Evolutionary conservation across 129 eudicot species (phyloP), one percentile per base, ranked within the genome.

Genomic region (Flaveria sonorensis): DNA sequence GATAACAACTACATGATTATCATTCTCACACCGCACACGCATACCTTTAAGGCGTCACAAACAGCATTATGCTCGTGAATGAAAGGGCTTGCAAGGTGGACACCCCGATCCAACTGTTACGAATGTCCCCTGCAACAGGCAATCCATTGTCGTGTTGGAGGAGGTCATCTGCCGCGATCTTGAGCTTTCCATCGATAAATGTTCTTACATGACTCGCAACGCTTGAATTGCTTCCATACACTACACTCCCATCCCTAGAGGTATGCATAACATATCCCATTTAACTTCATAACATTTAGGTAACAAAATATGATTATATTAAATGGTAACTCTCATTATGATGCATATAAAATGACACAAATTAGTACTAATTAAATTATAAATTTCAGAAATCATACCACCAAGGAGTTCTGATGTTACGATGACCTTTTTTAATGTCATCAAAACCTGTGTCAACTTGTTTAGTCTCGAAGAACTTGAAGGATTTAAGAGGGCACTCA

Each of bases 21-120:
- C 46, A 1, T 61, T 50, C 16, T 5, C 1, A 10, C 15, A 9
- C 53, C 11, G 2, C 0, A 6, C 10, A 9, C 43, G 48, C 5
- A 20, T 78, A 88, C 92, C 89, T 78, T 88, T 48, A 88, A 65
- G 46, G 80, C 73, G 48, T 86, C 88, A 36, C 93, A 89, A 13
- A 89, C 79, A 6, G 86, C 87, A 69, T 89, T 89, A 62, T 89
- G 93, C 74, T 89, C 93, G 13, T 42, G 55, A 45, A 89, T 75
- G 46, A 89, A 89, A 89, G 90, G 40, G 90, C 88, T 65, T 89
- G 93, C 72, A 89, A 74, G 5, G 81, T 30, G 1, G 87, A 86
- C 46, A 86, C 72, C 9, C 93, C 93, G 13, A 86, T 86, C 93
- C 93, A 89, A 60, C 45, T 74, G 69, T 89, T 89, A n/a, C 87